These are phyloP conservation scores for Achlya hypogyna DNA, from an alignment of 352 stramenopile genomes.

Conservation along the genomic window DNA sequence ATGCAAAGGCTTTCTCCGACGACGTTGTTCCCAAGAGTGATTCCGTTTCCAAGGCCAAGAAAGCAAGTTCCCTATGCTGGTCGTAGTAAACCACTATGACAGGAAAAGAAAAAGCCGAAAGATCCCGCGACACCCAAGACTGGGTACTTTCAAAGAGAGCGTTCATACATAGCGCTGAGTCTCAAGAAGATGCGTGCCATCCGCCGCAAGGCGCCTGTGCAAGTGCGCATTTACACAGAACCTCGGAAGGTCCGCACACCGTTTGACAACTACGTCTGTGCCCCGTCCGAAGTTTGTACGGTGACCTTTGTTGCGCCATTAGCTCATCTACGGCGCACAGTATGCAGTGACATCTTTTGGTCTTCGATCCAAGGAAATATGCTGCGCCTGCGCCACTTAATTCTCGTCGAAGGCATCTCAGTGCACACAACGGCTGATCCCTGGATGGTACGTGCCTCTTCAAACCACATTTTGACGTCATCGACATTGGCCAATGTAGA, in stretches of 20 bases:
- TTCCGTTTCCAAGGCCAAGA: no score
- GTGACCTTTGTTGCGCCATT: constrained; percentile 12
- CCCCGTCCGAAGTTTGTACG: constrained; percentile 40
- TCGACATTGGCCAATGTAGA: constrained; percentile 18
- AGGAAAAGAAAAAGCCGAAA: no score
- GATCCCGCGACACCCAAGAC: neutral
- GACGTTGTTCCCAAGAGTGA: no score
- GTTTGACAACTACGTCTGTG: constrained; percentile 61
- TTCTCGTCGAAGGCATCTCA: constrained; percentile 45
- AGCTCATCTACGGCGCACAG: neutral
- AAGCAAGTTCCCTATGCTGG: no score
- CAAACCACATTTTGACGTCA: neutral
- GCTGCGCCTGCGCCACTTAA: constrained; percentile 40
- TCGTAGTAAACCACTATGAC: no score
- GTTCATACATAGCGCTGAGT: neutral
- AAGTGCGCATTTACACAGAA: constrained; percentile 59
- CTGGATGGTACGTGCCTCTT: constrained; percentile 38
- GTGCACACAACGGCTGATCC: constrained; percentile 45
- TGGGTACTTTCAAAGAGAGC: constrained; percentile 9
- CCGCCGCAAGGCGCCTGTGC: constrained; percentile 17
- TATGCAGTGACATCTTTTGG: constrained; percentile 51
- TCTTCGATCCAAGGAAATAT: constrained; percentile 53
- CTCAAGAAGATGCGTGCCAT: constrained; percentile 18
- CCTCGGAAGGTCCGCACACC: constrained; percentile 37
- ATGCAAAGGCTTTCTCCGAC: no score